A percentile compares a stretch with the other conserved stretches of the same genome.
Conservation (phyloP, 1,139 yeast species). For the Yamadazyma siamensis region DNA sequence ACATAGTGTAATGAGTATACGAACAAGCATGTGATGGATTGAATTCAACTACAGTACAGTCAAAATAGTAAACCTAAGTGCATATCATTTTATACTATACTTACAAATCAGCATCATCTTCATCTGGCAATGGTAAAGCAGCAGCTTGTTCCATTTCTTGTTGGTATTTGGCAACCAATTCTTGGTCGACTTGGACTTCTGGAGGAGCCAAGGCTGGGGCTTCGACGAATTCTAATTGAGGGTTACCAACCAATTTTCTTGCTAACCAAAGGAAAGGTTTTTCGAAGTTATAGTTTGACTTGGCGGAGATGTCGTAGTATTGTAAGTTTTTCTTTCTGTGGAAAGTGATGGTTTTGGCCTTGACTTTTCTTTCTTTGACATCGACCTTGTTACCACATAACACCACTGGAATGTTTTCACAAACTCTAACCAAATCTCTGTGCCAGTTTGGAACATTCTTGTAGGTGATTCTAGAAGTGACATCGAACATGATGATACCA, state of each 20-base stretch:
- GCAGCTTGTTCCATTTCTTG: conserved; percentile 99
- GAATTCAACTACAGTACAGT: no score
- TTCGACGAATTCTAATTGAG: conserved; percentile 96
- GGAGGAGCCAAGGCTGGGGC: conserved; percentile 99
- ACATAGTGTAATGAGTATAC: not conserved
- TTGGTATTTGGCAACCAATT: conserved; percentile 96
- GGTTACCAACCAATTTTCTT: conserved; percentile 97
- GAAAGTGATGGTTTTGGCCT: conserved; percentile 99
- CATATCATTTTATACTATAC: no score
- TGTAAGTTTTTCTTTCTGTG: conserved; percentile 99
- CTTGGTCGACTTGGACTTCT: conserved; percentile 95
- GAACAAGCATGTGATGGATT: no score
- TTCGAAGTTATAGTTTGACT: conserved; percentile 99
- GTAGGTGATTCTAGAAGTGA: conserved; percentile 98
- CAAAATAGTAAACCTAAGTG: no score
- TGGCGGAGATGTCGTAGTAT: conserved; percentile 99
- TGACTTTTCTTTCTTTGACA: conserved; percentile 99
- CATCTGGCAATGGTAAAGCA: conserved; percentile 99
- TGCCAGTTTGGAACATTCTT: conserved; percentile 99
- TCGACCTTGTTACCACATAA: conserved; percentile 99
- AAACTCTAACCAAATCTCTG: conserved; percentile 97
- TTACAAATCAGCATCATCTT: conserved; percentile 97
- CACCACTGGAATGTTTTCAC: conserved; percentile 99
- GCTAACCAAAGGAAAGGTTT: conserved; percentile 99
- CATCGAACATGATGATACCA: conserved; percentile 99